Percentiles rank a stretch among this genome's conserved stretches.
phyloP scores from a whole-genome alignment of 2,329 filamentous ascomycete genomes.

The Calonectria leucothoes region DNA sequence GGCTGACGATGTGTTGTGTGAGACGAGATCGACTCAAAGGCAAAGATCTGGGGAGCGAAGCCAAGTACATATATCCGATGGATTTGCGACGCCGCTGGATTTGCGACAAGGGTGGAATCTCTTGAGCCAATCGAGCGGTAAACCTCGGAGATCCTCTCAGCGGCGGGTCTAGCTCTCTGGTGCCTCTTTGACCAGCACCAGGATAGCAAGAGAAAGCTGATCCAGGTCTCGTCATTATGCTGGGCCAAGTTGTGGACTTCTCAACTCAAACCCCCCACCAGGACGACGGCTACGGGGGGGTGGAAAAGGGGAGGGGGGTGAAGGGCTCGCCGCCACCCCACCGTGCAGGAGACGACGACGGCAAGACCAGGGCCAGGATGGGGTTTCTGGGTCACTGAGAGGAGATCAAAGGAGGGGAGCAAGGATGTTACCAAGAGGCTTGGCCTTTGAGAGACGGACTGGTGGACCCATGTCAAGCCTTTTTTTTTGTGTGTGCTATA shows the following conservation, averaged over 20 bases:
- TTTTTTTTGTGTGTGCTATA: slow-evolving; percentile 25
- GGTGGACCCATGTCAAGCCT: slow-evolving; percentile 38
- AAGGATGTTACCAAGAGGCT: slow-evolving; percentile 35
- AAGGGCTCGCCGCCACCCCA: not conserved
- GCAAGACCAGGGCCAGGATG: slow-evolving; percentile 36
- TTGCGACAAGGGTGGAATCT: slow-evolving; percentile 44
- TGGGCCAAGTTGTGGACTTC: slow-evolving; percentile 32
- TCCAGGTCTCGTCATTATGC: slow-evolving; percentile 43
- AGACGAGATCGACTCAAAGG: slow-evolving; percentile 35
- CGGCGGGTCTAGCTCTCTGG: slow-evolving; percentile 37
- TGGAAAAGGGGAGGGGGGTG: slow-evolving; percentile 17
- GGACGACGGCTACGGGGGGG: slow-evolving; percentile 28
- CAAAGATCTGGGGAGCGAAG: slow-evolving; percentile 40
- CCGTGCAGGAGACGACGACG: slow-evolving; percentile 27
- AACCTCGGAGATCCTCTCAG: slow-evolving; percentile 44
- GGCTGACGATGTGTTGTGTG: slow-evolving; percentile 38
- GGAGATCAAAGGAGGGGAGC: slow-evolving; percentile 42
- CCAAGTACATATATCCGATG: slow-evolving; percentile 44
- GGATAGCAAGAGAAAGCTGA: slow-evolving; percentile 39
- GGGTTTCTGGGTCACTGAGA: slow-evolving; percentile 35
- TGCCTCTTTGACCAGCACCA: slow-evolving; percentile 39
- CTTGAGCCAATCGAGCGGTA: slow-evolving; percentile 48
- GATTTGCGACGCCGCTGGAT: slow-evolving; percentile 38
- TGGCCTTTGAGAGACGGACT: slow-evolving; percentile 27
- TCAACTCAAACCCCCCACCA: slow-evolving; percentile 35